These are phyloP conservation scores for Termitomyces titanicus DNA, from an alignment of 768 basidiomycete species.

Conservation along the genomic window DNA sequence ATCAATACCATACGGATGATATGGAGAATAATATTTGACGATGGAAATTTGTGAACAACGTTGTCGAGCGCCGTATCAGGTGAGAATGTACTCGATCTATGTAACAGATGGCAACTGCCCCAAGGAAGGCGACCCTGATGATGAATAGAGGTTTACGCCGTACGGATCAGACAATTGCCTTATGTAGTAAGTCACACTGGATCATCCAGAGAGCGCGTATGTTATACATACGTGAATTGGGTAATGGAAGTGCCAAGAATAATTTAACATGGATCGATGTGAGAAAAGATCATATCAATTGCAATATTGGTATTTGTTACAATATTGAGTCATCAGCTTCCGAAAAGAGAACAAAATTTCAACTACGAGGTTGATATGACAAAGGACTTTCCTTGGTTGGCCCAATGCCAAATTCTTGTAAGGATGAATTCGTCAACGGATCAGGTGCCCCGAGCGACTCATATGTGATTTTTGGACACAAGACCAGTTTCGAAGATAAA, in stretches of 20 bases:
- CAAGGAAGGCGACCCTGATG: background rate
- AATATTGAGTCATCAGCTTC: background rate
- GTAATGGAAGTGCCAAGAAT: background rate
- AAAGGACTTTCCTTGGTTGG: background rate
- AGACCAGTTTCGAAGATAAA: background rate
- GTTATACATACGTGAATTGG: too few species aligned
- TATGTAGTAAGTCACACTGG: too few species aligned
- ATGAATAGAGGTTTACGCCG: constrained; percentile 1
- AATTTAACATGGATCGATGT: background rate
- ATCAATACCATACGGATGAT: background rate
- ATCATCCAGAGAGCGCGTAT: too few species aligned
- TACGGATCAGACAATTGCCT: constrained; percentile 6
- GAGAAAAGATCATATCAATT: background rate
- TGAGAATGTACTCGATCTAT: background rate
- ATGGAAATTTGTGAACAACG: background rate
- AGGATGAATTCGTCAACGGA: background rate
- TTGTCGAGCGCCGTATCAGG: background rate
- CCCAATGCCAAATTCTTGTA: background rate
- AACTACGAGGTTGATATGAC: background rate
- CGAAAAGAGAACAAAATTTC: background rate
- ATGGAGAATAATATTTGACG: constrained; percentile 11
- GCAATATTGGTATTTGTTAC: background rate
- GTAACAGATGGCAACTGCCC: background rate
- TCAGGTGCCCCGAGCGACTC: background rate
- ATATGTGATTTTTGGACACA: background rate